Base-by-base conservation (phyloP, 805 yeast genomes). In the Debaryomyces castellii region DNA sequence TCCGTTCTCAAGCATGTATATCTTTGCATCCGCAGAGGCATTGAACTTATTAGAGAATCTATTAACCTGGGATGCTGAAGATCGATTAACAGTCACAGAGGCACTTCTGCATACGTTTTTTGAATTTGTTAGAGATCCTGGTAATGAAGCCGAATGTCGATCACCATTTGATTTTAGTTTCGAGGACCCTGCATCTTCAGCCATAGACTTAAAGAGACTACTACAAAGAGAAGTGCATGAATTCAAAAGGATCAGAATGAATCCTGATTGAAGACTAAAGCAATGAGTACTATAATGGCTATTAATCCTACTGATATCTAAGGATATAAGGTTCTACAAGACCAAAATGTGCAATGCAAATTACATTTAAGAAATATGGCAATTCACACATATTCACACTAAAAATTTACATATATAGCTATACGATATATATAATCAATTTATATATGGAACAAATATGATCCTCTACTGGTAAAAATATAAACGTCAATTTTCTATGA, bases 121-220 rank as follows among this genome's bases (percentile, higher is more conserved):
- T 7, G 59, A 55, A 10, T 57, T 64, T 2, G 80, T 88, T 6
- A 73, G 92, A 52, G 77, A 78, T 49, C 45, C 55, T 0, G 68
- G 69, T 11, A 82, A 79, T 44, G 96, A 87, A 59, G 80, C 85
- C 0, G 62, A 44, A 2, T 75, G 85, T 46, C 52, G 57, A 2
- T 64, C 67, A 8, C 64, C 70, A 2, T 86, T 89, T 56, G 84
- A 85, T 57, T 86, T 85, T 55, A 74, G 81, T 25, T 87, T 85
- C 60, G 97, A 90, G 50, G 53, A 53, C n/a, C n/a, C n/a, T 38
- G 55, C 54, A 23, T 49, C 48, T 9, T 51, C 58, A 17, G 41
- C 60, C 39, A 39, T 50, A 23, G 78, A 75, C 14, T 64, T 82
- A 59, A 80, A 79, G 52, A 59, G 64, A 3, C 60, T 76, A 47